Evolutionary conservation across 495 filamentous ascomycete genomes (phyloP), one percentile per base, ranked within the genome.

Genomic region (Penicillium goetzii): DNA sequence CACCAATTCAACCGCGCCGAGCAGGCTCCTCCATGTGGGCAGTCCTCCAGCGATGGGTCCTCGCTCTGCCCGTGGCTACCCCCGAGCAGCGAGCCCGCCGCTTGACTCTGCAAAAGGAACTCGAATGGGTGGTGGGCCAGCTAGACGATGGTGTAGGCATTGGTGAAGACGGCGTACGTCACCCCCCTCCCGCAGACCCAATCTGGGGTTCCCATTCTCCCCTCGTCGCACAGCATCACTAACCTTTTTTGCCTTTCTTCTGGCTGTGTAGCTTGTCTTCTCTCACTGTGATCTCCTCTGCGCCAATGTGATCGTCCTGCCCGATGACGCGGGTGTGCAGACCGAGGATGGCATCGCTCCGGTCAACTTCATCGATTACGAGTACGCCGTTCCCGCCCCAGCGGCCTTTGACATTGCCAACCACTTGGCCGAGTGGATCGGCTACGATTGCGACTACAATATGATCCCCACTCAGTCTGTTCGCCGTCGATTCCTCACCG

Each of bases 361-460:
- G 59, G 92, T 98, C 51, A 87, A 86, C 71, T 98, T 99, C 74
- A 98, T 99, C 70, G 95, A 99, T 77, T 99, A 98, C 79, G 95
- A 99, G 78, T 96, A 95, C 73, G 92, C 94, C 10, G 93, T 92
- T 0, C 92, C 96, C 2, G 93, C 93, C 9, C 95, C 96, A 1
- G 91, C 93, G 15, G 92, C 95, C n/a, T 99, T 99, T 75, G 95
- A 99, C 73, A 86, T 99, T 60, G 89, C 95, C n/a, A 99, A 99
- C 81, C 95, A 99, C 81, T 94, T 99, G 72, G 92, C 96, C 45
- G 95, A 99, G 80, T 99, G 95, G 94, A 93, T 89, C 57, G 95
- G 95, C 60, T 96, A 97, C 70, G 91, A 95, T 66, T 99, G 95
- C 83, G 93, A 99, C 74, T 92, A 88, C 76, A 86, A 78, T 64